Conservation (phyloP, 2,329 filamentous ascomycete species). For the Botrytis medusae region DNA sequence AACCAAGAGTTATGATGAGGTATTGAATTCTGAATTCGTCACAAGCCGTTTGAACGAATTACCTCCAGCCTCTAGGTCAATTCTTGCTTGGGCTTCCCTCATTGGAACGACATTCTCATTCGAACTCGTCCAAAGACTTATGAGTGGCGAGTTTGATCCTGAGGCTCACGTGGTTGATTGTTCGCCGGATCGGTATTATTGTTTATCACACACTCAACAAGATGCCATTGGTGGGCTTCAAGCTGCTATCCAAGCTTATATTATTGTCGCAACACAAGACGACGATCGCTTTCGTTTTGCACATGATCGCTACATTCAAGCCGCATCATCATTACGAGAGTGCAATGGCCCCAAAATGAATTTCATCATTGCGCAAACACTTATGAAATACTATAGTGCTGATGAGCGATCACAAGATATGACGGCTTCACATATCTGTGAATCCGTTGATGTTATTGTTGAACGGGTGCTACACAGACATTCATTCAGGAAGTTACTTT, state of each 20-base stretch:
- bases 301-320: conserved; percentile 83
- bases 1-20: conserved; percentile 73
- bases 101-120: conserved; percentile 84
- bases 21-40: conserved; percentile 81
- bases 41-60: conserved; percentile 74
- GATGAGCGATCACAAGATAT: conserved; percentile 67
- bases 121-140: conserved; percentile 70
- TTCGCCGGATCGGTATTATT: conserved; percentile 40
- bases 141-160: conserved; percentile 72
- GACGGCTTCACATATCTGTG: conserved; percentile 78
- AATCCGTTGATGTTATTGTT: conserved; percentile 74
- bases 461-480: conserved; percentile 58
- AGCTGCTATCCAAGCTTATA: conserved; percentile 73
- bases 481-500: conserved; percentile 69
- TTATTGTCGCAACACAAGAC: conserved; percentile 76
- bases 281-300: conserved; percentile 87
- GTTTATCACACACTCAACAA: conserved; percentile 54
- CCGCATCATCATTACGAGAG: conserved; percentile 68
- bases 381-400: conserved; percentile 68
- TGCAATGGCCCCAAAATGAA: conserved; percentile 78
- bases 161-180: conserved; percentile 39
- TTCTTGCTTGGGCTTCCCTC: conserved; percentile 83
- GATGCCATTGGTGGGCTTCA: conserved; percentile 80
- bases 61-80: conserved; percentile 68
- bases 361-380: conserved; percentile 79